phyloP scores from a whole-genome alignment of 2,329 filamentous ascomycete genomes.

The Monilinia fructicola region DNA sequence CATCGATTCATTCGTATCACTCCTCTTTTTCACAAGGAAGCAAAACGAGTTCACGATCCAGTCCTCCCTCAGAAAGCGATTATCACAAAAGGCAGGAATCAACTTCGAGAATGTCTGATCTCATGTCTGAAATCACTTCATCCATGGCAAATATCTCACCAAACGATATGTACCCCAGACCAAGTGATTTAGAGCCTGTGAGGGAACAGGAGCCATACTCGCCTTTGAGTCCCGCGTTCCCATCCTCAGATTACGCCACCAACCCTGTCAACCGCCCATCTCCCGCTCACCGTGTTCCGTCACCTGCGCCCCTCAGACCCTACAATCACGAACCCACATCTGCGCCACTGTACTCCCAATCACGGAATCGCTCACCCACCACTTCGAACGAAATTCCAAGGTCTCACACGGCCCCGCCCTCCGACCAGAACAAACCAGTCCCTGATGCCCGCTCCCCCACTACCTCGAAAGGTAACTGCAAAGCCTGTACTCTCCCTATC shows the following conservation, averaged over 20 bases:
- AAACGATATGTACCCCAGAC: neutral
- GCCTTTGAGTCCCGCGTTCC: conserved; percentile 26
- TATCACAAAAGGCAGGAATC: conserved; percentile 44
- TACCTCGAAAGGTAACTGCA: conserved; percentile 64
- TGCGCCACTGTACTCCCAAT: conserved; percentile 1
- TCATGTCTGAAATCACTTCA: conserved; percentile 57
- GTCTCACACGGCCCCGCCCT: conserved; percentile 22
- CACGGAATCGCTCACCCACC: conserved; percentile 6
- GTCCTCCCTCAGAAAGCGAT: conserved; percentile 47
- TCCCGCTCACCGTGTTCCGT: conserved; percentile 5
- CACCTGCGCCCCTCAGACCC: conserved; percentile 17
- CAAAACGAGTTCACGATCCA: conserved; percentile 62
- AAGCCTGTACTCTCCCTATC: conserved; percentile 76
- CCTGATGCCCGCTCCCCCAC: conserved; percentile 28
- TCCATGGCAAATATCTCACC: conserved; percentile 44
- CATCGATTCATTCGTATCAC: conserved; percentile 62
- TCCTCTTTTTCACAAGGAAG: conserved; percentile 61
- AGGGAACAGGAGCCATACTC: conserved; percentile 19
- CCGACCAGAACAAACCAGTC: conserved; percentile 12
- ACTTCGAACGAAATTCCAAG: conserved; percentile 25
- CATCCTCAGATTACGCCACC: conserved; percentile 47
- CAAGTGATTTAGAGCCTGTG: conserved; percentile 10
- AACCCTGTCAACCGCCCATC: conserved; percentile 43
- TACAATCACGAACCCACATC: conserved; percentile 5
- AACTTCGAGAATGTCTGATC: conserved; percentile 47